Base-by-base conservation (phyloP, 208 protist genomes). In the Acanthamoeba castellanii region DNA sequence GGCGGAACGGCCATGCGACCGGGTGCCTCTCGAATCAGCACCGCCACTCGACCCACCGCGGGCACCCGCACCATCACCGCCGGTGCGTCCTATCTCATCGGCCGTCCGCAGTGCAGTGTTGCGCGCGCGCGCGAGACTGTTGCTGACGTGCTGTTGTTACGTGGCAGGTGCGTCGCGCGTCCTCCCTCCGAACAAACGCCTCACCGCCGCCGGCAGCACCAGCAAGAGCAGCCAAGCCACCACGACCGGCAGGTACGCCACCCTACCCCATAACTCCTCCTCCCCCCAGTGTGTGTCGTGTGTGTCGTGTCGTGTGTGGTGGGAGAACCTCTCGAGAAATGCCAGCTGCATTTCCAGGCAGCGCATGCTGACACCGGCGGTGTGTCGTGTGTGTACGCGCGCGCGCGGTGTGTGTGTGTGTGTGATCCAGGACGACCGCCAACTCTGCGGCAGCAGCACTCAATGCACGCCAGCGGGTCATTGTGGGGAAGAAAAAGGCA, bases 401-500 rank as follows among this genome's bases (percentile, higher is more conserved):
- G 42, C 4, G 42, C 42, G 0, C 42, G 1, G 42, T 45, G 42
- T 45, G 42, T 45, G 42, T 45, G 2, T 0, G 61, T 68, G 66
- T 30, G 66, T 64, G 57, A 22, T 1, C 16, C 30, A 74, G 66
- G 32, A 74, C 30, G 30, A 74, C 30, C 14, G 30, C 66, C 9
- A 74, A 32, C 66, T 32, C 27, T 4, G 32, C 66, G 30, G 66
- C 30, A 9, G 66, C 30, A 30, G 22, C 66, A 22, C 30, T 74
- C n/a, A 74, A 74, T 37, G 66, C 66, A 30, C 78, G 78, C 5
- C 42, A 87, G 52, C 42, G 52, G 13, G 78, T 87, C 13, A 42
- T 87, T 13, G 78, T 87, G 37, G 78, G 78, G 11, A 87, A 87
- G 52, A 87, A 87, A 18, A 59, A 61, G 78, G 78, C 78, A 4